phyloP scores from a whole-genome alignment of 352 stramenopile genomes.

The Achlya hypogyna region DNA sequence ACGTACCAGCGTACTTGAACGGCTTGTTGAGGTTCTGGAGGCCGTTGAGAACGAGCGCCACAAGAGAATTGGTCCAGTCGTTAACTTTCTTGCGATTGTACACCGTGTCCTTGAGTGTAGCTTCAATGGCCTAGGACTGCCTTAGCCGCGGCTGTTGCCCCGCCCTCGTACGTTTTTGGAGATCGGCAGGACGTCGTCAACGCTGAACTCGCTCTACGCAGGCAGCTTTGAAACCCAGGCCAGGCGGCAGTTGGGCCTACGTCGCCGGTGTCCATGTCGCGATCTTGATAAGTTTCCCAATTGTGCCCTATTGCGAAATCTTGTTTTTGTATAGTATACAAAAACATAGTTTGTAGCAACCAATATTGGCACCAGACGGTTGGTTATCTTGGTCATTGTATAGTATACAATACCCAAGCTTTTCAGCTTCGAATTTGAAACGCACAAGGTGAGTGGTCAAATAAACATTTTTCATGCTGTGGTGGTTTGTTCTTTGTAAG shows the following conservation, averaged over 20 bases:
- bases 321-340: slow-evolving; percentile 16
- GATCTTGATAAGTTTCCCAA: neutral
- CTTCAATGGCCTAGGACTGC: slow-evolving; percentile 49
- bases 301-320: neutral
- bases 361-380: too few relatives aligned
- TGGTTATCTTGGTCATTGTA: too few relatives aligned
- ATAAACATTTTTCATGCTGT: neutral
- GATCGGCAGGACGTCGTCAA: slow-evolving; percentile 18
- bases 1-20: slow-evolving; percentile 41
- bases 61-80: slow-evolving; percentile 77
- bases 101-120: slow-evolving; percentile 65
- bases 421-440: too few relatives aligned
- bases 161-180: slow-evolving; percentile 13
- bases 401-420: too few relatives aligned
- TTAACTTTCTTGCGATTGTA: slow-evolving; percentile 83
- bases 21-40: slow-evolving; percentile 83
- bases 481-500: neutral
- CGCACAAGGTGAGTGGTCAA: neutral
- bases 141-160: neutral
- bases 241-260: neutral
- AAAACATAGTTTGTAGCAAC: neutral
- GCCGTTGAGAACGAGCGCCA: slow-evolving; percentile 64
- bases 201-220: slow-evolving; percentile 17
- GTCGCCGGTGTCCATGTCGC: slow-evolving; percentile 16
- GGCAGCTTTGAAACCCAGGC: neutral